Base-by-base conservation (phyloP, 306 rosid genomes). In the Castanea crenata region DNA sequence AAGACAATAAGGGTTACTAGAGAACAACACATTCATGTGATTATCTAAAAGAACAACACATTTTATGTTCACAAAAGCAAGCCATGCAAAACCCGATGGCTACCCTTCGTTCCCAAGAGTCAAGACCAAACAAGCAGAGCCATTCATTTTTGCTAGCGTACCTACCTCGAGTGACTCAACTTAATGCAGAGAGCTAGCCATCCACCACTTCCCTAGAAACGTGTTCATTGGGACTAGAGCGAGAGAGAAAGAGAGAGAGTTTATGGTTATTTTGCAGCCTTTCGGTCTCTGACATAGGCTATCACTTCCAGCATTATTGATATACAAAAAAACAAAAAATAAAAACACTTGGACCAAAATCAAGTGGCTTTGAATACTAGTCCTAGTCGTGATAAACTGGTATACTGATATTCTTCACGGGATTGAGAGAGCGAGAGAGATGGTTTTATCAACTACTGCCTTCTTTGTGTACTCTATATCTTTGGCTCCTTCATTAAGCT, bases 381-480 rank as follows among this genome's bases (percentile, higher is more conserved):
- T 46, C 46, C 27, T 0, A 54, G 78, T 52, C 78, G 78, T 73
- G 78, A 49, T 34, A 32, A 7, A 54, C 18, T 32, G 62, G 77
- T 4, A 3, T 5, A 15, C 27, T 6, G 34, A 32, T 12, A 44
- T 1, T 8, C 46, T 41, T 11, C 12, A 41, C 46, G 46, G 46
- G 3, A 41, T 21, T 19, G 3, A 7, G 7, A 20, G 3, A 4
- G 8, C 21, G n/a, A 54, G 57, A 15, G 20, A 15, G 38, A 4
- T 12, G 21, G 29, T 3, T 9, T 27, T 21, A 1, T 3, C 16
- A 3, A 11, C 32, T 13, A 10, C 6, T 13, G 0, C 6, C 4
- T 0, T 4, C 1, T 25, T 10, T 11, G 35, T 27, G 3, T 7
- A 0, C 2, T 9, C 32, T 1, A 2, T 14, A 41, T 41, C 46